Percentiles rank a stretch among this genome's conserved stretches.
These are phyloP conservation scores for Solanum ossicruentum DNA, from an alignment of 257 asterid genomes.

Conservation along the genomic window DNA sequence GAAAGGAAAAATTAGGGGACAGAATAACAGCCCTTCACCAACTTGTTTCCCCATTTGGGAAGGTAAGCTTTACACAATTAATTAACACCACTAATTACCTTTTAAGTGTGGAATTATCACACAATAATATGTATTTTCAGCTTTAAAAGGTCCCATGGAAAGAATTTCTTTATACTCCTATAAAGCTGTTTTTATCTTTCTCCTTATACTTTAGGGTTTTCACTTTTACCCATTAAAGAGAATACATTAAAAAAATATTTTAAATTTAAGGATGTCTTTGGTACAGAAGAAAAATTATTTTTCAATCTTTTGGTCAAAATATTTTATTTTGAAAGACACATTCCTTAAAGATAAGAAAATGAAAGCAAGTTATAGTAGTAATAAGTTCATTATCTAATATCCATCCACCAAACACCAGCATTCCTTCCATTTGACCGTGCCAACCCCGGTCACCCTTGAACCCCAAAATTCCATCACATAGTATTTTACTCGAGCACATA, in stretches of 20 bases:
- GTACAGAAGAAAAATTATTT: not conserved
- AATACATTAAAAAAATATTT: not conserved
- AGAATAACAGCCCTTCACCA: constrained; percentile 85
- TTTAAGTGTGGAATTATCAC: not conserved
- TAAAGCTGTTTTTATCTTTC: constrained; percentile 1
- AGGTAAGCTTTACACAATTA: constrained; percentile 27
- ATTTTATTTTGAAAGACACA: not conserved
- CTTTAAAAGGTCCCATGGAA: not conserved
- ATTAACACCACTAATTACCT: not conserved
- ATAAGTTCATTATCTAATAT: too few species aligned
- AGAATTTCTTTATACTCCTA: not conserved
- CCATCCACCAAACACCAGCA: too few species aligned
- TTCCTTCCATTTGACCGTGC: too few species aligned
- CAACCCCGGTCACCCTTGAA: too few species aligned
- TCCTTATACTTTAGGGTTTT: not conserved
- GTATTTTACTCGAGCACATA: not conserved
- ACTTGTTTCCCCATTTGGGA: constrained; percentile 85
- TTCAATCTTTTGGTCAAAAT: not conserved
- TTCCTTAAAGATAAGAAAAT: not conserved
- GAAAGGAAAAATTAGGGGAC: constrained; percentile 78
- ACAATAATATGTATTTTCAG: not conserved
- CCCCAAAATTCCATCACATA: not conserved
- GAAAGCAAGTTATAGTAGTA: too few species aligned
- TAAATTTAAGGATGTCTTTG: not conserved
- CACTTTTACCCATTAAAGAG: not conserved